Evolutionary conservation across 805 yeast genomes (phyloP).

Genomic region (Dipodascopsis uninucleata): DNA sequence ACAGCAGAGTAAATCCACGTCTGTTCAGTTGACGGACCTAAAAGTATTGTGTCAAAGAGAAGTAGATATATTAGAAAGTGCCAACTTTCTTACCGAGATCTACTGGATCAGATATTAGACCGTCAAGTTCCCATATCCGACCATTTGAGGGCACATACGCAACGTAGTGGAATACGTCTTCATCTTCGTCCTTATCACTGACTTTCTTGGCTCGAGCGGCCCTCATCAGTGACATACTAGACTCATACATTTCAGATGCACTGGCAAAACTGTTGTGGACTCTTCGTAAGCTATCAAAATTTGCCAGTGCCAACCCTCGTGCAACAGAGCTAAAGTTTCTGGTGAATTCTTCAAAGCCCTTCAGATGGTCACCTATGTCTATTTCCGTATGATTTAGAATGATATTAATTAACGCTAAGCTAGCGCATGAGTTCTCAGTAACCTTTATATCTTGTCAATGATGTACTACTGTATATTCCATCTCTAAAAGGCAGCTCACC

Average conservation of each 20-base stretch:
- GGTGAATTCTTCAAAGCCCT: constrained; percentile 10
- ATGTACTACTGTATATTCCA: no score
- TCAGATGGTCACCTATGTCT: constrained; percentile 9
- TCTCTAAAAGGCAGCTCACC: not conserved
- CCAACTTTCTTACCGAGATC: not conserved
- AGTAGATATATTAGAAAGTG: not conserved
- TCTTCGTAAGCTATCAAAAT: constrained; percentile 12
- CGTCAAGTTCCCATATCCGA: constrained; percentile 54
- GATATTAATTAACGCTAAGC: constrained; percentile 20
- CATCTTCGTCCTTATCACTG: constrained; percentile 28
- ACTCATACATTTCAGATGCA: constrained; percentile 14
- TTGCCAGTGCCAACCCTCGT: constrained; percentile 20
- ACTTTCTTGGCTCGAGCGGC: not conserved
- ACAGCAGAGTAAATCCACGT: constrained; percentile 13
- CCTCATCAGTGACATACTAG: constrained; percentile 4
- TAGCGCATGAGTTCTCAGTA: constrained; percentile 20
- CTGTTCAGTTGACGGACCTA: no score
- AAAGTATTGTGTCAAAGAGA: not conserved
- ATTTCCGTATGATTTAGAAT: constrained; percentile 2
- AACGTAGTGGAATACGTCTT: constrained; percentile 54
- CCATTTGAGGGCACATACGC: constrained; percentile 50
- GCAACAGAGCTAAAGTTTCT: constrained; percentile 11
- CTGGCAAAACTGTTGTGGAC: constrained; percentile 19
- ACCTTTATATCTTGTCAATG: constrained; percentile 1
- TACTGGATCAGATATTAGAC: constrained; percentile 9